A percentile compares a stretch with the other conserved stretches of the same genome.
Evolutionary conservation across 2,329 filamentous ascomycete genomes (phyloP).

Genomic region (Incumbomyces lentus): DNA sequence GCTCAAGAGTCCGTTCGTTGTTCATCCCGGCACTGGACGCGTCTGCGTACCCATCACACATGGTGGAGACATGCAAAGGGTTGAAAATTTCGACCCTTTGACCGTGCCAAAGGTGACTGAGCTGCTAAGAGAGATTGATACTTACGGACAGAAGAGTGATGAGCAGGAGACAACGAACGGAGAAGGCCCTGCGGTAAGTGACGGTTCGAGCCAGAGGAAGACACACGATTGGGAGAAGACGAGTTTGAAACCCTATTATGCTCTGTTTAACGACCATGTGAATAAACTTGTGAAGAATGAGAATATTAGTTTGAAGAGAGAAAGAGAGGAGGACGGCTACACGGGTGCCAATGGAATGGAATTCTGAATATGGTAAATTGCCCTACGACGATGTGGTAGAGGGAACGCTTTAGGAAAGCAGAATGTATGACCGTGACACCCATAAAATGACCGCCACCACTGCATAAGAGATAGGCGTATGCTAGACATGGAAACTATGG

Average conservation of each 20-base stretch:
- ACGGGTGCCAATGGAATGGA: conserved; percentile 49
- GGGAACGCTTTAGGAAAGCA: too few species aligned
- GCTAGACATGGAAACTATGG: too few species aligned
- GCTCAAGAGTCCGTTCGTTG: conserved; percentile 91
- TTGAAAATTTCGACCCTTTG: conserved; percentile 79
- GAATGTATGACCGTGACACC: too few species aligned
- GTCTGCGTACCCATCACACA: conserved; percentile 93
- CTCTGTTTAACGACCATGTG: conserved; percentile 78
- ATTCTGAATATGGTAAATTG: conserved; percentile 35
- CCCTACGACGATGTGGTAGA: too few species aligned
- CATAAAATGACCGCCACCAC: too few species aligned
- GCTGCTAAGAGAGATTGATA: conserved; percentile 75
- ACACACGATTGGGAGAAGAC: conserved; percentile 94
- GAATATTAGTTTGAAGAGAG: conserved; percentile 37
- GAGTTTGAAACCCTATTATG: conserved; percentile 81
- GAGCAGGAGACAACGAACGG: conserved; percentile 25
- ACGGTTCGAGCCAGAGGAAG: conserved; percentile 27
- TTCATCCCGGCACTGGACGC: conserved; percentile 86
- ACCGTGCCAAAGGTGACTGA: conserved; percentile 79
- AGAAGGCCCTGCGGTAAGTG: neutral
- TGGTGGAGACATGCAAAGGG: conserved; percentile 27
- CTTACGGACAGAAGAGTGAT: conserved; percentile 45
- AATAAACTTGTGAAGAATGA: conserved; percentile 68
- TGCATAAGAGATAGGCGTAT: too few species aligned
- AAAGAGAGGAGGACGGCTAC: conserved; percentile 38